Conservation (phyloP, 768 basidiomycete genomes). For the Trichaptum fuscoviolaceum region DNA sequence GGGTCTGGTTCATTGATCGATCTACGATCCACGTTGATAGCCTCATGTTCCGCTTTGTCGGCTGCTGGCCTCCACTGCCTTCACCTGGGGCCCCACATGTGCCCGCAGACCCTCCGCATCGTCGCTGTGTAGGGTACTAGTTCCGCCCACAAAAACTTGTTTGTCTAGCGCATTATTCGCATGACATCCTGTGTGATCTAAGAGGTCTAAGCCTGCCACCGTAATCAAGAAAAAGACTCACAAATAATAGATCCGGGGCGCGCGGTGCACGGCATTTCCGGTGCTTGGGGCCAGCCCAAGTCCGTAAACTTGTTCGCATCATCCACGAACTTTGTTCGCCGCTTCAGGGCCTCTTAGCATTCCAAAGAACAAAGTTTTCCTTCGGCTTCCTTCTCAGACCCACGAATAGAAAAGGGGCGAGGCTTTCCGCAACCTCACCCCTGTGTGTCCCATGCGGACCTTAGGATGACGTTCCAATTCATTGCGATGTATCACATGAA, state of each 20-base stretch:
- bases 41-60: neutral
- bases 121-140: neutral
- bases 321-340: neutral
- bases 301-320: neutral
- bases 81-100: neutral
- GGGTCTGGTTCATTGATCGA: neutral
- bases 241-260: neutral
- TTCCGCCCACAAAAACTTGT: neutral
- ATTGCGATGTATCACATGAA: neutral
- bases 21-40: neutral
- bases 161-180: neutral
- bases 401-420: neutral
- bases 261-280: neutral
- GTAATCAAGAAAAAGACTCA: neutral
- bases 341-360: neutral
- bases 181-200: neutral
- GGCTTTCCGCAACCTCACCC: neutral
- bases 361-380: neutral
- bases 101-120: too few species aligned
- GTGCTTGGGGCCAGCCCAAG: neutral
- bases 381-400: neutral
- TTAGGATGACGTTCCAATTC: neutral
- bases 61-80: neutral
- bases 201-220: neutral
- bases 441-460: neutral